phyloP scores from a whole-genome alignment of 202 grass and related monocot genomes.

The Elaeis oleifera region DNA sequence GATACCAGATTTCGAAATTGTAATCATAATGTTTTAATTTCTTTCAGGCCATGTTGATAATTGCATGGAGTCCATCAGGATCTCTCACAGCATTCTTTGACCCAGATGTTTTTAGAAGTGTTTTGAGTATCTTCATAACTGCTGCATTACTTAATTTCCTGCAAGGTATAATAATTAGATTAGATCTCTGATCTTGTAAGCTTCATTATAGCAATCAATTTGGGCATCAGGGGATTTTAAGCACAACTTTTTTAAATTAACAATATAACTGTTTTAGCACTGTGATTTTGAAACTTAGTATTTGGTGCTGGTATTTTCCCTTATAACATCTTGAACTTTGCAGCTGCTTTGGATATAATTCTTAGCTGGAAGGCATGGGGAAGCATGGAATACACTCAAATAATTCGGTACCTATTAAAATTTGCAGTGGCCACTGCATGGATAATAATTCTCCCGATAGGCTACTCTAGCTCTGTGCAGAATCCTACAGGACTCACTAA shows the following conservation, averaged over 20 bases:
- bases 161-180: conserved; percentile 45
- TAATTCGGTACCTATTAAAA: conserved; percentile 68
- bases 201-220: not conserved
- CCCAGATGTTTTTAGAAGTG: conserved; percentile 63
- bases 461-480: conserved; percentile 60
- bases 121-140: conserved; percentile 93
- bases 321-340: conserved; percentile 25
- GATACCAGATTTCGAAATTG: not conserved
- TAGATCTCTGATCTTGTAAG: not conserved
- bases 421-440: conserved; percentile 73
- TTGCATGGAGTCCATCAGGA: conserved; percentile 80
- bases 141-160: conserved; percentile 87
- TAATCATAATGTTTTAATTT: conserved; percentile 21
- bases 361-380: conserved; percentile 94
- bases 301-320: conserved; percentile 15
- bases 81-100: conserved; percentile 58
- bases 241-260: not conserved
- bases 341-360: conserved; percentile 77
- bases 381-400: conserved; percentile 59
- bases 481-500: conserved; percentile 79
- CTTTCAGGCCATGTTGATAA: conserved; percentile 83
- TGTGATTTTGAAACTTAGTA: no score
- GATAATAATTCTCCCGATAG: conserved; percentile 76
- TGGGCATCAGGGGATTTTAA: no score
- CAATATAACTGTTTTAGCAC: no score